These are phyloP conservation scores for Mallotus japonicus DNA, from an alignment of 441 rosid species.

Conservation along the genomic window DNA sequence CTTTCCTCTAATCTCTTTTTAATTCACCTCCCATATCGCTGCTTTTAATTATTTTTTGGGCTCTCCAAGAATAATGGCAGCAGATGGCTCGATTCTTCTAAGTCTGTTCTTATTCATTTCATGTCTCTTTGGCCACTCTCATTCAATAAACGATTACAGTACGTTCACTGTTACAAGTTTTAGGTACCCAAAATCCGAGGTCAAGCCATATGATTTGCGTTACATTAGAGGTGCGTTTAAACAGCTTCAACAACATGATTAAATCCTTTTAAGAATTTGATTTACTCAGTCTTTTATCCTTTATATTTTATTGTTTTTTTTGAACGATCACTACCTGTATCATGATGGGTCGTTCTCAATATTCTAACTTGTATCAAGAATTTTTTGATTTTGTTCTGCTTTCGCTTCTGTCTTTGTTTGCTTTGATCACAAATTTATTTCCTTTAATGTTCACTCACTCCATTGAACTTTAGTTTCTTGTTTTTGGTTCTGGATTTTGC, in stretches of 20 bases:
- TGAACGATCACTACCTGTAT: too few relatives aligned
- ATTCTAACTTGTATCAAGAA: not conserved
- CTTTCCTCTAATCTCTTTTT: not conserved
- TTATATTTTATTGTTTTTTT: not conserved
- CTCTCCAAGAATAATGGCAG: slow-evolving; percentile 23
- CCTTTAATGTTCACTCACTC: too few relatives aligned
- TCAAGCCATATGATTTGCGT: slow-evolving; percentile 67
- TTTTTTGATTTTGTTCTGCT: not conserved
- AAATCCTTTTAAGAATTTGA: not conserved
- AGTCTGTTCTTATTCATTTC: slow-evolving; percentile 31
- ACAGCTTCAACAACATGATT: not conserved
- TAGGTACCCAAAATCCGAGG: slow-evolving; percentile 68
- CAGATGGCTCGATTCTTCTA: slow-evolving; percentile 31
- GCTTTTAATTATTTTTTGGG: not conserved
- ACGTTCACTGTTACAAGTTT: slow-evolving; percentile 69
- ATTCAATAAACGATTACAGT: slow-evolving; percentile 35
- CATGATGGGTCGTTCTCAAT: slow-evolving; percentile 6
- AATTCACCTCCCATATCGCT: not conserved
- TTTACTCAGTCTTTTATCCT: not conserved
- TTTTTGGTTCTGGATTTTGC: too few relatives aligned
- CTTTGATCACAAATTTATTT: not conserved
- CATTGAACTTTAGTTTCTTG: too few relatives aligned
- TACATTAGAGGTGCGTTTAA: slow-evolving; percentile 69
- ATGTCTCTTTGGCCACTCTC: slow-evolving; percentile 29
- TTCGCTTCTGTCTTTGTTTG: not conserved